These are phyloP conservation scores for Aurifilum marmelostoma DNA, from an alignment of 2,329 filamentous ascomycete species.

Conservation along the genomic window DNA sequence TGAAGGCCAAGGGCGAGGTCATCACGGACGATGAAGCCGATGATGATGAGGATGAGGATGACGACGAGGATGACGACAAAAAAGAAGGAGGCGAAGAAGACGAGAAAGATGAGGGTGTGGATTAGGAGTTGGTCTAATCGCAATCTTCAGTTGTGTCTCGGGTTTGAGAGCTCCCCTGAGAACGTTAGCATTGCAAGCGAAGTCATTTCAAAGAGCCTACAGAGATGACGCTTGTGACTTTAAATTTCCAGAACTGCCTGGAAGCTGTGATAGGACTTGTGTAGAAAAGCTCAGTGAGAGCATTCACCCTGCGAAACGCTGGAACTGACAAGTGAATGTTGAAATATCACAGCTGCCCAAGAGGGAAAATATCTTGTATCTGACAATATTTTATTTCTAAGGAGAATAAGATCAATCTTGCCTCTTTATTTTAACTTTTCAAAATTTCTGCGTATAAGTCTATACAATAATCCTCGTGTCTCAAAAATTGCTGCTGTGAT, in stretches of 20 bases:
- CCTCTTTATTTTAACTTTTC: not conserved
- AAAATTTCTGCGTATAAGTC: no score
- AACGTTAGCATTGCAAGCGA: not conserved
- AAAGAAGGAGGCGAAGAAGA: slow-evolving; percentile 39
- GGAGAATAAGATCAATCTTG: no score
- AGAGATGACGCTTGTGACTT: not conserved
- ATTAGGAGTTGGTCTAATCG: slow-evolving; percentile 12
- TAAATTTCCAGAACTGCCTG: not conserved
- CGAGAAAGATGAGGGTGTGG: slow-evolving; percentile 32
- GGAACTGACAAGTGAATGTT: slow-evolving; percentile 14
- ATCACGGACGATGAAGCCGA: slow-evolving; percentile 80
- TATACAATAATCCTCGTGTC: not conserved
- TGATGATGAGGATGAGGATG: slow-evolving; percentile 59
- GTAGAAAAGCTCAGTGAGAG: not conserved
- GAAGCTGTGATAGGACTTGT: not conserved
- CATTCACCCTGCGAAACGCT: not conserved
- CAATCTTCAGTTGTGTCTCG: not conserved
- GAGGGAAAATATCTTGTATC: not conserved
- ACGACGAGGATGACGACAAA: slow-evolving; percentile 54
- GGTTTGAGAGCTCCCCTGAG: not conserved
- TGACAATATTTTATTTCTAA: not conserved
- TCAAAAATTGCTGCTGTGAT: not conserved
- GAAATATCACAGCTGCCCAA: slow-evolving; percentile 15
- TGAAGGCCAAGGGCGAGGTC: slow-evolving; percentile 68
- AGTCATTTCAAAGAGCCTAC: not conserved